Conservation (phyloP, 2,329 filamentous ascomycete genomes). For the Sphaerulina musiva region DNA sequence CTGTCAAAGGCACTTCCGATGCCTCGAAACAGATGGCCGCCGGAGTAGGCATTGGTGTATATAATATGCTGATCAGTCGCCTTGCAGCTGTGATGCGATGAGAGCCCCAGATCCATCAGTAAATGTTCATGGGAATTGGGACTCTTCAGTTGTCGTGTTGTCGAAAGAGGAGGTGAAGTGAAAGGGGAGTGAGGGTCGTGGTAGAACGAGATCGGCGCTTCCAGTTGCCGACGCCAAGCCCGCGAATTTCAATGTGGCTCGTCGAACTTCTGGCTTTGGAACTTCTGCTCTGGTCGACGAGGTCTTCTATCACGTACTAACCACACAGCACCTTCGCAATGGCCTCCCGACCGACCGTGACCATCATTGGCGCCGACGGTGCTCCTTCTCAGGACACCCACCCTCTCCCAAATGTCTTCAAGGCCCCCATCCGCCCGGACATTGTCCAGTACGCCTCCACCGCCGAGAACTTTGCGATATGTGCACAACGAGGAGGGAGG, state of each 20-base stretch:
- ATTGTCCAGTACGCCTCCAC: constrained; percentile 76
- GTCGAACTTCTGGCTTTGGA: neutral
- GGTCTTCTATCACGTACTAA: constrained; percentile 11
- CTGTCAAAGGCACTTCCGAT: too few relatives aligned
- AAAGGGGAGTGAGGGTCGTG: too few relatives aligned
- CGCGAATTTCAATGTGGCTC: constrained; percentile 2
- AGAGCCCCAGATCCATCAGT: too few relatives aligned
- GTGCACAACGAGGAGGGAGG: constrained; percentile 7
- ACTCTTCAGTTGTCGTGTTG: too few relatives aligned
- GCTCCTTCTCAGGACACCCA: constrained; percentile 81
- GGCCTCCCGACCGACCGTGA: constrained; percentile 95
- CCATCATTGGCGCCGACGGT: constrained; percentile 95
- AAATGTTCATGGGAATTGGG: too few relatives aligned
- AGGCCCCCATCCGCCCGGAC: constrained; percentile 93
- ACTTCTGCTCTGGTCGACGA: constrained; percentile 5
- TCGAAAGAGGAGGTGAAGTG: too few relatives aligned
- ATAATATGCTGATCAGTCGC: too few relatives aligned
- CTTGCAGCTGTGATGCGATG: too few relatives aligned
- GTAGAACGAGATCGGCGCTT: too few relatives aligned
- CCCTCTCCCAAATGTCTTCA: constrained; percentile 94
- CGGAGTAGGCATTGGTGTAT: too few relatives aligned
- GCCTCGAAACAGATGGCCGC: too few relatives aligned
- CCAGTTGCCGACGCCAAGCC: neutral
- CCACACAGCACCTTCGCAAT: constrained; percentile 46
- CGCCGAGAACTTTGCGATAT: constrained; percentile 1